phyloP scores from a whole-genome alignment of 345 rosid genomes.

The Citrus reticulata region DNA sequence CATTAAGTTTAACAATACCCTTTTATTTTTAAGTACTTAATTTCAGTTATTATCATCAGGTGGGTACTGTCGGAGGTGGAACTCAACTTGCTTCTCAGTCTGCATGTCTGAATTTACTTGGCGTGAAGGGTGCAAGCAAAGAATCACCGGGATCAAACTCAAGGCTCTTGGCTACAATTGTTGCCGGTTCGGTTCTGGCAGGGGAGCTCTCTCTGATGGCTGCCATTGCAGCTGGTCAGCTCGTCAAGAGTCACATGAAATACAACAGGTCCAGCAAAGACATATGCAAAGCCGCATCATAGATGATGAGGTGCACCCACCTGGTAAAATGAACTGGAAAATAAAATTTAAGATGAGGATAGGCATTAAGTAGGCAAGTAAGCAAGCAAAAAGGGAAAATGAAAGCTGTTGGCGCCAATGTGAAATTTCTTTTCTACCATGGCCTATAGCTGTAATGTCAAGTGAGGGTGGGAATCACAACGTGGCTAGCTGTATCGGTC shows the following conservation, averaged over 20 bases:
- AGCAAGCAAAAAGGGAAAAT: not conserved
- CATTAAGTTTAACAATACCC: not conserved
- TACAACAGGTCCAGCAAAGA: conserved; percentile 86
- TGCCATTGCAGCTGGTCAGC: conserved; percentile 89
- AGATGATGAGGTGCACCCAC: not conserved
- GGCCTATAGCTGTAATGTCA: conserved; percentile 1
- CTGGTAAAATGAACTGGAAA: not conserved
- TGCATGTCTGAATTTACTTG: conserved; percentile 74
- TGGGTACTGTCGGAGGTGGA: conserved; percentile 91
- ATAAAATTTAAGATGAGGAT: not conserved
- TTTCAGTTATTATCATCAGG: conserved; percentile 30
- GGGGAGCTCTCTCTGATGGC: conserved; percentile 89
- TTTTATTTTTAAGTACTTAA: not conserved
- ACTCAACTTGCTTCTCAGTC: conserved; percentile 89
- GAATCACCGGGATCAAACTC: conserved; percentile 74
- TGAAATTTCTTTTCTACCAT: not conserved
- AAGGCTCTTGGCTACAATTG: conserved; percentile 62
- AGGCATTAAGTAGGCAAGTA: not conserved
- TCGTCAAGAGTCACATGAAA: conserved; percentile 84
- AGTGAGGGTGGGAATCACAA: not conserved
- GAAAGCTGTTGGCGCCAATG: not conserved
- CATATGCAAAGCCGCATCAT: conserved; percentile 35
- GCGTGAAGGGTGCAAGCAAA: conserved; percentile 70
- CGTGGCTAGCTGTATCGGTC: conserved; percentile 5
- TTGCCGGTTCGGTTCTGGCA: conserved; percentile 79